A percentile compares a stretch with the other conserved stretches of the same genome.
Evolutionary conservation across 208 protist genomes (phyloP).

Genomic region (Trypanosoma melophagium): DNA sequence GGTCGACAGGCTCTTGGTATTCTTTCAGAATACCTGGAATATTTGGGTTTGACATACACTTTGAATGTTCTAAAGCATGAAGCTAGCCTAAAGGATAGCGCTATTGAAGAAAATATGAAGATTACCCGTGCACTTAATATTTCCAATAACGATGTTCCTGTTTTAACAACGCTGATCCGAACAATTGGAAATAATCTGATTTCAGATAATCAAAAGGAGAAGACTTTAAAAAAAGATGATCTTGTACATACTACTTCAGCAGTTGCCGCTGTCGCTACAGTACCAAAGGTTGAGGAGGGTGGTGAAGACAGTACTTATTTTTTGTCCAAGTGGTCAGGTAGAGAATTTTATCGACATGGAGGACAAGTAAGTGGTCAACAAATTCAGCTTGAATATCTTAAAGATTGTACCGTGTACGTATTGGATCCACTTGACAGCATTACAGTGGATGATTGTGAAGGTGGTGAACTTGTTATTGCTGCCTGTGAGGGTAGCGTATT

Average conservation of each 20-base stretch:
- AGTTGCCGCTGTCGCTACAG: not conserved
- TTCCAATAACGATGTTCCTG: conserved; percentile 8
- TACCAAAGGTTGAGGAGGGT: conserved; percentile 31
- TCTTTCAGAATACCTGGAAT: conserved; percentile 65
- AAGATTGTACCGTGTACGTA: conserved; percentile 81
- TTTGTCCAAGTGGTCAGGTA: conserved; percentile 74
- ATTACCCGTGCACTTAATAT: conserved; percentile 13
- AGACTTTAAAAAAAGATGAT: not conserved
- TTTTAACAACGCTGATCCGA: conserved; percentile 19
- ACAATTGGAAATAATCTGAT: not conserved
- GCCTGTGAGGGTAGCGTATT: conserved; percentile 92
- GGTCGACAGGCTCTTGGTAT: conserved; percentile 52
- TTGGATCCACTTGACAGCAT: conserved; percentile 89
- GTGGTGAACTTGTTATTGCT: conserved; percentile 89
- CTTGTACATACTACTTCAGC: not conserved
- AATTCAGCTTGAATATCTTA: conserved; percentile 87
- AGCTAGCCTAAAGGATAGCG: conserved; percentile 37
- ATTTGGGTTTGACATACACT: conserved; percentile 81
- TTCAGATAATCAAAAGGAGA: not conserved
- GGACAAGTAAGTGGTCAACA: conserved; percentile 83
- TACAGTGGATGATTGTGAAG: conserved; percentile 91
- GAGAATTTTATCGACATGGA: conserved; percentile 58
- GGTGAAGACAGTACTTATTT: conserved; percentile 82
- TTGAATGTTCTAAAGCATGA: conserved; percentile 75
- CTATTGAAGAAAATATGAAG: conserved; percentile 15